Conservation (phyloP, 1,284 basidiomycete species). For the Xanthoconium separans region DNA sequence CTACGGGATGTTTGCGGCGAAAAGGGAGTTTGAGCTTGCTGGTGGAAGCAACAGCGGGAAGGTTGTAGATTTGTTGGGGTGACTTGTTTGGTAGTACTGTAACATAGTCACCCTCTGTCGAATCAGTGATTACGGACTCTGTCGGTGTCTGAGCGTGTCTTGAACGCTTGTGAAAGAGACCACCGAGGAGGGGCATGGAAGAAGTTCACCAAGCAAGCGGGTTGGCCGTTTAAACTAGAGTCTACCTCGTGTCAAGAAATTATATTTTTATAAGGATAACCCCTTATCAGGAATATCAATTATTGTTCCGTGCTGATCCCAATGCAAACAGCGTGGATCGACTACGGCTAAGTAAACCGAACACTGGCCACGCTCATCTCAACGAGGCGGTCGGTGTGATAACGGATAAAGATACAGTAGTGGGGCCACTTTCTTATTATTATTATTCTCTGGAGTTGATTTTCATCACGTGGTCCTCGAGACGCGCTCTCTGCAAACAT, state of each 20-base stretch:
- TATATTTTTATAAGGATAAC: constrained; percentile 12
- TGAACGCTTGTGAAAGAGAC: constrained; percentile 26
- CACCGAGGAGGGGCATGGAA: constrained; percentile 32
- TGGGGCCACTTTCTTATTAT: too few relatives aligned
- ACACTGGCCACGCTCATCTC: too few relatives aligned
- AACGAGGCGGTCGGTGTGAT: too few relatives aligned
- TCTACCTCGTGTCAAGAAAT: constrained; percentile 10
- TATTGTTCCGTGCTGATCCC: constrained; percentile 8
- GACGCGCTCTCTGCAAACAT: constrained; percentile 15
- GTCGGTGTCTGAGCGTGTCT: constrained; percentile 28
- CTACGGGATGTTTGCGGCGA: constrained; percentile 20
- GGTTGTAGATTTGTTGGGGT: constrained; percentile 35
- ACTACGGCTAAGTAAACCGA: background rate
- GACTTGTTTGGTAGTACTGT: constrained; percentile 34
- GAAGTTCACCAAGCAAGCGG: background rate
- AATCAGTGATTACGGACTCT: constrained; percentile 34
- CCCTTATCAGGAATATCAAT: constrained; percentile 16
- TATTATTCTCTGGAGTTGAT: constrained; percentile 9
- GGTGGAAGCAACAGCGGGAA: constrained; percentile 28
- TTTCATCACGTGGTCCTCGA: constrained; percentile 15
- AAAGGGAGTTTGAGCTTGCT: constrained; percentile 43
- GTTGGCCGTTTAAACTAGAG: constrained; percentile 12
- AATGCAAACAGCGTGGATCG: background rate
- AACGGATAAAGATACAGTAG: too few relatives aligned
- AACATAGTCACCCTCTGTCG: constrained; percentile 43